Percentiles rank a stretch among this genome's conserved stretches.
Evolutionary conservation across 345 rosid genomes (phyloP).

Genomic region (Rhizophora apiculata): DNA sequence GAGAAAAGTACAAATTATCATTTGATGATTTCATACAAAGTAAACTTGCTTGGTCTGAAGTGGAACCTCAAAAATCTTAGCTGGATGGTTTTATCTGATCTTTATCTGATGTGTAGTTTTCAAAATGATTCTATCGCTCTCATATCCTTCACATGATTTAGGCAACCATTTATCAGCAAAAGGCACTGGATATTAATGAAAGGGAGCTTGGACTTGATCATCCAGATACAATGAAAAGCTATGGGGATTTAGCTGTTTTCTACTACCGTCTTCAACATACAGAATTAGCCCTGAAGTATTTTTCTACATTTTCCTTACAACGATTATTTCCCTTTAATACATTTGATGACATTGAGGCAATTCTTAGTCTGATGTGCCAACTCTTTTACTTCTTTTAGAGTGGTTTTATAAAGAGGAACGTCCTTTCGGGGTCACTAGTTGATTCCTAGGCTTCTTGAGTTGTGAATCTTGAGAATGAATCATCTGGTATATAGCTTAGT

Average conservation of each 20-base stretch:
- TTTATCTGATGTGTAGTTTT: neutral
- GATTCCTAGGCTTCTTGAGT: neutral
- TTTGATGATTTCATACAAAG: too few relatives aligned
- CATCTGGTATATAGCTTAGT: too few relatives aligned
- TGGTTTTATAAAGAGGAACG: neutral
- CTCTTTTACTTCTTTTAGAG: neutral
- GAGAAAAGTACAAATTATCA: too few relatives aligned
- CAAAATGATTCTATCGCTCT: conserved; percentile 7
- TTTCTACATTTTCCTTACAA: conserved; percentile 23
- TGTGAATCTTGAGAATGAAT: neutral
- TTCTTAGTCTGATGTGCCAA: conserved; percentile 2
- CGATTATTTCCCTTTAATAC: neutral
- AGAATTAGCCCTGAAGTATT: conserved; percentile 35
- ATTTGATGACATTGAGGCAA: conserved; percentile 1
- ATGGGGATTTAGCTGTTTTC: conserved; percentile 37
- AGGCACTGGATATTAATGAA: conserved; percentile 37
- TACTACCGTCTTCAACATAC: conserved; percentile 40
- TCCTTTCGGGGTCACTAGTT: neutral
- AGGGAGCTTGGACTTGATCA: conserved; percentile 41
- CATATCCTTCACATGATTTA: conserved; percentile 31
- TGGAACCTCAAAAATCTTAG: neutral
- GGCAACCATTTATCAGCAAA: conserved; percentile 40
- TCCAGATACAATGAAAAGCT: conserved; percentile 41
- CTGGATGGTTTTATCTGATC: neutral
- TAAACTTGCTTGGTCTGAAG: too few relatives aligned